Base-by-base conservation (phyloP, 176 grass and related monocot species). In the Otatea glauca region DNA sequence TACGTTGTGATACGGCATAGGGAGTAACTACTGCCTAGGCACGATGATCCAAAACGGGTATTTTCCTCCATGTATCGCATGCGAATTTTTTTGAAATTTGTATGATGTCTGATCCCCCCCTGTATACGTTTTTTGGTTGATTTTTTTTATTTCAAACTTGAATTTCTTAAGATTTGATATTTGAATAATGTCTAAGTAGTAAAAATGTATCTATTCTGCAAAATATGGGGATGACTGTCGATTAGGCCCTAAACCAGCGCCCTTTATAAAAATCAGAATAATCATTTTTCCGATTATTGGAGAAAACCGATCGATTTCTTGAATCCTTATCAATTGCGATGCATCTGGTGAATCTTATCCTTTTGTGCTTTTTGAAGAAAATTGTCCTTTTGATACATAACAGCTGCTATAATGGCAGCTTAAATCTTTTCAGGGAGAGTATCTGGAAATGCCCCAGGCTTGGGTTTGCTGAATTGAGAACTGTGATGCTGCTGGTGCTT, bases 391-490 rank as follows among this genome's bases (percentile, higher is more conserved):
- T 37, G 45, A 80, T 71, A 4, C 32, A 23, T 70, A 72, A 66
- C 23, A 61, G 48, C 17, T 29, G 7, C 16, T 72, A 54, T 86
- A 70, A 67, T 75, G 53, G 55, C 5, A 35, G 2, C 38, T 38
- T 84, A 4, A 43, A 54, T 75, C 25, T 55, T 68, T 18, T 32
- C 75, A 90, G 84, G 66, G 62, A 42, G 35, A 64, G 11, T 67
- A 51, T 78, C 44, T 63, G 75, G 50, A 87, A 41, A 62, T 47
- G 23, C 42, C 60, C 53, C 69, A 70, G 77, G 67, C 58, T 68
- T 86, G 21, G 29, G n/a, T 87, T 60, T 61, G 66, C 62, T 51
- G 65, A 59, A 60, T 48, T 43, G 68, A 32, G n/a, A 47, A 53
- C 48, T 60, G 56, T 17, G 65, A 61, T 74, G 55, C 75, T 90